These are phyloP conservation scores for Paramecium caudatum DNA, from an alignment of 73 alveolate species.

Conservation along the genomic window DNA sequence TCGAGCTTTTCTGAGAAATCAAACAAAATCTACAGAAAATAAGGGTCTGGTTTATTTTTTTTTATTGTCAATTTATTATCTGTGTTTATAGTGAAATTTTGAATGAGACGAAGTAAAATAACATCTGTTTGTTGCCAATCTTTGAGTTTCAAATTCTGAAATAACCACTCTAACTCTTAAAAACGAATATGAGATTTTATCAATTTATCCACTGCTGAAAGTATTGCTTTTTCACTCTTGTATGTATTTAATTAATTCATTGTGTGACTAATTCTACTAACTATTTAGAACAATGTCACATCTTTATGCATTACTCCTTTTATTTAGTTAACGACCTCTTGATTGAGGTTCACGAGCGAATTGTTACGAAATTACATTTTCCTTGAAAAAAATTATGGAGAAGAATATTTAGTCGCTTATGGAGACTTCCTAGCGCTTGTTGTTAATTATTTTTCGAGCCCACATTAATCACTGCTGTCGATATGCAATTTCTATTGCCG, in stretches of 20 bases:
- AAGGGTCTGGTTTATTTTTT: conserved; percentile 57
- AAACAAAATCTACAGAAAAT: background rate
- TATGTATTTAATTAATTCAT: background rate
- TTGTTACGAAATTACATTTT: background rate
- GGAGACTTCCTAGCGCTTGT: background rate
- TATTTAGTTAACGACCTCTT: background rate
- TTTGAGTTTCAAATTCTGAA: conserved; percentile 1
- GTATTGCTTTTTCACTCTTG: conserved; percentile 61
- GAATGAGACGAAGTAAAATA: background rate
- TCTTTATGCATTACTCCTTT: conserved; percentile 33
- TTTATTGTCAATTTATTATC: conserved; percentile 21
- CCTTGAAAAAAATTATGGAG: conserved; percentile 14
- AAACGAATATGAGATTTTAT: conserved; percentile 59
- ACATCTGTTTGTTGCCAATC: conserved; percentile 44
- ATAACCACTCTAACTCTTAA: conserved; percentile 63
- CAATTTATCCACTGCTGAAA: conserved; percentile 11
- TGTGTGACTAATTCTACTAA: background rate
- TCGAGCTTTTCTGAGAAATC: conserved; percentile 50
- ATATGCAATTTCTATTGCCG: too few species aligned
- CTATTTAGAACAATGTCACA: background rate
- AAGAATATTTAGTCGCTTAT: background rate
- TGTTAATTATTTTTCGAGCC: background rate
- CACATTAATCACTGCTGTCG: too few species aligned
- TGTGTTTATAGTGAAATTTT: background rate
- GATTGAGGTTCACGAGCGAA: background rate